Conservation (phyloP, 768 basidiomycete genomes). For the Pholiota microspora region DNA sequence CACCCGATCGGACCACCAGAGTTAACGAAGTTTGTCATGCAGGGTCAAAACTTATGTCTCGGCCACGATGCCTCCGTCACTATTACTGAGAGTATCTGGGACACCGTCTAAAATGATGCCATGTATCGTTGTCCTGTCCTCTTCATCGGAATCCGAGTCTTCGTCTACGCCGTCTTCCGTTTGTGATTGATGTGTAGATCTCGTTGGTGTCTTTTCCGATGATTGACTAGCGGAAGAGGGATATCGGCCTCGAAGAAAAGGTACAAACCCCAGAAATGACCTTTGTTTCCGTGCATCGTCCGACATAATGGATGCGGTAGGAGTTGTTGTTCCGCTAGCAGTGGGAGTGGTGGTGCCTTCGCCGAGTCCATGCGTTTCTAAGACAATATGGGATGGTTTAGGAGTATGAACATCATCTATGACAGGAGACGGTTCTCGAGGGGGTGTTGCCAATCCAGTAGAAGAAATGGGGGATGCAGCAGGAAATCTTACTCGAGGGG, state of each 20-base stretch:
- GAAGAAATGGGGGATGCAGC: conserved; percentile 27
- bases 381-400: conserved; percentile 28
- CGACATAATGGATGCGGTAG: conserved; percentile 36
- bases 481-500: conserved; percentile 15
- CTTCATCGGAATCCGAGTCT: conserved; percentile 30
- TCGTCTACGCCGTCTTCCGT: conserved; percentile 13
- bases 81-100: conserved; percentile 5
- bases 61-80: conserved; percentile 10
- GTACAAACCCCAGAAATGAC: conserved; percentile 58
- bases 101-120: conserved; percentile 29
- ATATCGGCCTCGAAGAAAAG: conserved; percentile 62
- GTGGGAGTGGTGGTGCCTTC: conserved; percentile 40
- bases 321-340: conserved; percentile 57
- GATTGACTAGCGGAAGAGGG: conserved; percentile 40
- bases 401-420: conserved; percentile 29
- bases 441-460: conserved; percentile 22
- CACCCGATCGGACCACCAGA: conserved; percentile 1
- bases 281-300: conserved; percentile 39
- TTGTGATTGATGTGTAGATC: conserved; percentile 11
- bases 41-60: conserved; percentile 5
- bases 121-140: conserved; percentile 44
- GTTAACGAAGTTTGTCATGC: not conserved
- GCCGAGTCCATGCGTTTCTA: conserved; percentile 18
- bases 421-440: conserved; percentile 18
- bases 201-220: conserved; percentile 12